Conservation (phyloP, 805 yeast species). For the Candida quercuum region DNA sequence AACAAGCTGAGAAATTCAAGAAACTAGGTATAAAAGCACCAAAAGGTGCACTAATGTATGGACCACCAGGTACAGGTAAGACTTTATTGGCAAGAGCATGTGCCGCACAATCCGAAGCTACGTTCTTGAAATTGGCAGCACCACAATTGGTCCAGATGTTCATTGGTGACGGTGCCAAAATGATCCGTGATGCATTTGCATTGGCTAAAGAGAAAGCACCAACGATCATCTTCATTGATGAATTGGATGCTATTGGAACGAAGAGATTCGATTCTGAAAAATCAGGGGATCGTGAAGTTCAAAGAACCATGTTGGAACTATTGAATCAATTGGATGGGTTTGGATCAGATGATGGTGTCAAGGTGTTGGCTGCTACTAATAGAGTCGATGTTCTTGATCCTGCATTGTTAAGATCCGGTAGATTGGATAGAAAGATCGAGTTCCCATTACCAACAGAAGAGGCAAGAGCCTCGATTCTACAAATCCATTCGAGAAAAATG, state of each 20-base stretch:
- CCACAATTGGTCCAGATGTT: conserved; percentile 98
- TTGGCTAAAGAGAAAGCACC: conserved; percentile 98
- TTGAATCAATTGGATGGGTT: conserved; percentile 97
- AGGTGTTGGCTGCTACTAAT: conserved; percentile 96
- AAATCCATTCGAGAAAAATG: conserved; percentile 96
- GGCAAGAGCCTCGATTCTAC: conserved; percentile 92
- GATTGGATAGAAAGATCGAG: conserved; percentile 96
- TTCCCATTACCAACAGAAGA: conserved; percentile 98
- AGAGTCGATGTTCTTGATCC: conserved; percentile 98
- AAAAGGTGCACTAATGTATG: conserved; percentile 97
- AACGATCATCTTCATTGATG: conserved; percentile 95
- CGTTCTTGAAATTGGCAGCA: conserved; percentile 93
- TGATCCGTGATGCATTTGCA: conserved; percentile 96
- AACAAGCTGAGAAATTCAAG: conserved; percentile 94
- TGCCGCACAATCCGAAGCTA: conserved; percentile 98
- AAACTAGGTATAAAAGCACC: conserved; percentile 95
- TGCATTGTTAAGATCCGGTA: conserved; percentile 95
- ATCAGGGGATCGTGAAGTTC: conserved; percentile 97
- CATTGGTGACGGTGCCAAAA: conserved; percentile 97
- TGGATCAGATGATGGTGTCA: conserved; percentile 94
- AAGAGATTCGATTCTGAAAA: conserved; percentile 96
- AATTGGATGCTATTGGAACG: conserved; percentile 97
- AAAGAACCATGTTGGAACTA: conserved; percentile 97
- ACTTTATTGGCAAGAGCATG: conserved; percentile 96
- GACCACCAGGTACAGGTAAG: conserved; percentile 99